phyloP scores from a whole-genome alignment of 306 rosid genomes.

The Vigna reflexopilosa region DNA sequence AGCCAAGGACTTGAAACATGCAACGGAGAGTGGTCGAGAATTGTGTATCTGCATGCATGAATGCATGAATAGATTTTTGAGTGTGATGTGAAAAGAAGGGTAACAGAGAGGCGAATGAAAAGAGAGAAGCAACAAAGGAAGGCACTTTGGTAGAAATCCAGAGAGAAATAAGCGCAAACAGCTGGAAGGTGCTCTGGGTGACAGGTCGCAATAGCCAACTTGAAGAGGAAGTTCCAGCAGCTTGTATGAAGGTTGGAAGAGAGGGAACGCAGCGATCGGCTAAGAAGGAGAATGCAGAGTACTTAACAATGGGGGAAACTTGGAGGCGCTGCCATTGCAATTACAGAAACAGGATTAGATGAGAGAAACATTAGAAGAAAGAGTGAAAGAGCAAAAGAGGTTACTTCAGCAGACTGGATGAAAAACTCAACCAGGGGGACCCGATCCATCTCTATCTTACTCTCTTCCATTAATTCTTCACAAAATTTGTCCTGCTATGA shows the following conservation, averaged over 20 bases:
- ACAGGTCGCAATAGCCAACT: conserved; percentile 75
- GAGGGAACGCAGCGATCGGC: conserved; percentile 68
- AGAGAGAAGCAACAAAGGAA: not conserved
- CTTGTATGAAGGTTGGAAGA: conserved; percentile 44
- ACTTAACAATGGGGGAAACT: conserved; percentile 67
- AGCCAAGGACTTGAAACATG: conserved; percentile 68
- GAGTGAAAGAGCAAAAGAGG: not conserved
- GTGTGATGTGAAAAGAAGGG: not conserved
- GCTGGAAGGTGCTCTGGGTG: conserved; percentile 74
- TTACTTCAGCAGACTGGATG: conserved; percentile 67
- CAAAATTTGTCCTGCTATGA: too few species aligned
- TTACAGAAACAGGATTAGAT: too few species aligned
- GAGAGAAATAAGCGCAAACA: conserved; percentile 79
- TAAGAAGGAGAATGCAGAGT: conserved; percentile 75
- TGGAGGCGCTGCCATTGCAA: conserved; percentile 51
- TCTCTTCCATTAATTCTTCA: too few species aligned
- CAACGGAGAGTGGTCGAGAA: conserved; percentile 59
- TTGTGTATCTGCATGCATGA: conserved; percentile 58
- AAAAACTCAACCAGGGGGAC: conserved; percentile 56
- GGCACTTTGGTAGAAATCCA: conserved; percentile 91
- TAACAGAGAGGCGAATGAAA: not conserved
- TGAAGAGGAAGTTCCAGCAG: conserved; percentile 6
- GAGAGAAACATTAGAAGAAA: not conserved
- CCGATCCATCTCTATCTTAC: too few species aligned
- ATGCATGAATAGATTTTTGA: not conserved